phyloP scores from a whole-genome alignment of 2,329 filamentous ascomycete genomes.

The Aspergillus hiratsukae region DNA sequence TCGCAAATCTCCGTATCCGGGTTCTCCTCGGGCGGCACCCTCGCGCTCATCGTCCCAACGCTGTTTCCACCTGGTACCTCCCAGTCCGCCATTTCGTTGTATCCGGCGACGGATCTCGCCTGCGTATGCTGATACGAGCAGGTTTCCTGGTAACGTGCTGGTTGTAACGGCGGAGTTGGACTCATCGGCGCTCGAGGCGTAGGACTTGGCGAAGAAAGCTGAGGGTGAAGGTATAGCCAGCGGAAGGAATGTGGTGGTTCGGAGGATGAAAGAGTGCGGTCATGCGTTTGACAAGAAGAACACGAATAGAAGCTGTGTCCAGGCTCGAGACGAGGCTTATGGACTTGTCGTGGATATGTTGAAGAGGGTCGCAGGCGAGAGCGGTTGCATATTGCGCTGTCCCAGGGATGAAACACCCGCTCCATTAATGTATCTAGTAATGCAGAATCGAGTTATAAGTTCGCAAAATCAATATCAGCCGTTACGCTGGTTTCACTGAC shows the following conservation, averaged over 20 bases:
- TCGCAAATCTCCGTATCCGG: too few relatives aligned
- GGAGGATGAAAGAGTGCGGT: not conserved
- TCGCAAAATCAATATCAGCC: too few relatives aligned
- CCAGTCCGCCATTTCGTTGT: too few relatives aligned
- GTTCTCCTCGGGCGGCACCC: too few relatives aligned
- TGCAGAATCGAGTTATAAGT: too few relatives aligned
- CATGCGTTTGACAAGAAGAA: not conserved
- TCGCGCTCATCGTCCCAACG: too few relatives aligned
- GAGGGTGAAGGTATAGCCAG: not conserved
- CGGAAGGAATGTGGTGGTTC: not conserved
- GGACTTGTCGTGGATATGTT: not conserved
- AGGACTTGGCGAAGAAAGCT: not conserved
- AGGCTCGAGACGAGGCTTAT: not conserved
- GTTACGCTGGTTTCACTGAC: too few relatives aligned
- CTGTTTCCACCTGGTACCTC: too few relatives aligned
- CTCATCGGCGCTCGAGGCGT: not conserved
- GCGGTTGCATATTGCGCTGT: not conserved
- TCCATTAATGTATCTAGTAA: too few relatives aligned
- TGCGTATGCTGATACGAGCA: not conserved
- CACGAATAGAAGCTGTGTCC: not conserved
- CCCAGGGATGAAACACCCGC: too few relatives aligned
- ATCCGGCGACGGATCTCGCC: too few relatives aligned
- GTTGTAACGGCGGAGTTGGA: not conserved
- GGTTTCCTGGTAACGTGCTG: not conserved
- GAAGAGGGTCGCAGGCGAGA: not conserved